Evolutionary conservation across 768 basidiomycete genomes (phyloP), one percentile per base, ranked within the genome.

Genomic region (Pleurotus salmoneostramineus): DNA sequence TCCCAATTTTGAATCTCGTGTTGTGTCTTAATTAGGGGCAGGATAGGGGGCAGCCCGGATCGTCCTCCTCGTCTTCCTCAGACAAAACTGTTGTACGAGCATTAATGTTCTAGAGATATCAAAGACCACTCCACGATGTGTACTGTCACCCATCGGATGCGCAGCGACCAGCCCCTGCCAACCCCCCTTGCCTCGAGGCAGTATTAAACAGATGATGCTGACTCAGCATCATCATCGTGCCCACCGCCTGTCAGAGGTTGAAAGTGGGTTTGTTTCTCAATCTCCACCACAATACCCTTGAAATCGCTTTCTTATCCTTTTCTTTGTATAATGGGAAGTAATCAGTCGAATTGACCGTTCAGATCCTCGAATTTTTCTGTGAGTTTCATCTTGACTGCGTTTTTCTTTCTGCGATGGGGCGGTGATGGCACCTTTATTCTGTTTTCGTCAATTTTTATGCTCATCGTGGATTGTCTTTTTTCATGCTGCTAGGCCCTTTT

Each of bases 181-280:
- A 32, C 50, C 33, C 50, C 33, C 32, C 37, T 55, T 43, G 52
- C 52, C 52, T 55, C 21, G 52, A 55, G 52, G 52, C 48, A 31
- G 48, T 49, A n/a, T n/a, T n/a, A 7, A 32, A 32, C 10, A 32
- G 48, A 32, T 55, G 52, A 42, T 55, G 52, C 52, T 55, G n/a
- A 43, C 35, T 55, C 14, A 55, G 35, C 52, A 55, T 1, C 52
- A 55, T 36, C 36, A 43, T 54, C 51, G 51, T 55, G 52, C 52
- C 52, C 52, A 55, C 52, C 52, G 52, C 52, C 52, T 54, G 51
- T 42, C 51, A 54, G 17, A 15, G 31, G 40, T 54, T 40, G 21
- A 31, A 52, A 42, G 52, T 55, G 52, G 52, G 52, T 55, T 55
- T 55, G 52, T 55, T 27, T 55, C 40, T 55, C 40, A 55, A 55